A percentile compares a stretch with the other conserved stretches of the same genome.
phyloP scores from a whole-genome alignment of 495 filamentous ascomycete genomes.

The Pyrenopolyporus hunteri region DNA sequence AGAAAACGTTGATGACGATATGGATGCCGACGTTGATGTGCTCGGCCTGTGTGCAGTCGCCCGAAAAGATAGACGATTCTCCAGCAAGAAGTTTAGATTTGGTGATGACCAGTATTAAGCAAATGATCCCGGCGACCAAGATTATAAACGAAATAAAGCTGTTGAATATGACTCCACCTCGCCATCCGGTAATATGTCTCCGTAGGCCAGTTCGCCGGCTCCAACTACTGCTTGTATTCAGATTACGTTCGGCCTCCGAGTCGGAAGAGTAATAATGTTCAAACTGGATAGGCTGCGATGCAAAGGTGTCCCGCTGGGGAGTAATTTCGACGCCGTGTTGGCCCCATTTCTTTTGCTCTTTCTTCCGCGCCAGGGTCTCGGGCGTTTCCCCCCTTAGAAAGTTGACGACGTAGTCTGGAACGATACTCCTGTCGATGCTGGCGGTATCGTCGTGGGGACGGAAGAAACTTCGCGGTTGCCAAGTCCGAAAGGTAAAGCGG shows the following conservation, averaged over 20 bases:
- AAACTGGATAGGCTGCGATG: conserved; percentile 47
- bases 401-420: conserved; percentile 55
- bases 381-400: conserved; percentile 54
- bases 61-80: conserved; percentile 44
- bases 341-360: conserved; percentile 46
- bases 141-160: conserved; percentile 45
- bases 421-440: conserved; percentile 45
- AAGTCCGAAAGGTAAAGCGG: conserved; percentile 39
- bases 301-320: conserved; percentile 33
- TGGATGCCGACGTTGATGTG: conserved; percentile 47
- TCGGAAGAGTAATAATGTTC: conserved; percentile 34
- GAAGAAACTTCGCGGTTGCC: conserved; percentile 40
- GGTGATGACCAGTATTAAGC: conserved; percentile 47
- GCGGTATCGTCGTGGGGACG: conserved; percentile 38
- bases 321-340: conserved; percentile 42
- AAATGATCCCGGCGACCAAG: conserved; percentile 47
- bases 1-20: conserved; percentile 46
- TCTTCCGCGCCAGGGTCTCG: conserved; percentile 49
- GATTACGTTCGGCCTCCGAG: conserved; percentile 8
- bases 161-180: conserved; percentile 49
- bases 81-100: conserved; percentile 39
- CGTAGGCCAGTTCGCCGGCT: conserved; percentile 35
- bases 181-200: conserved; percentile 45
- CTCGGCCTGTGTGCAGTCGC: conserved; percentile 43
- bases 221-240: conserved; percentile 25